Percentiles rank a stretch among this genome's conserved stretches.
Conservation (phyloP, 2,329 filamentous ascomycete genomes). For the Plenodomus lindquistii region DNA sequence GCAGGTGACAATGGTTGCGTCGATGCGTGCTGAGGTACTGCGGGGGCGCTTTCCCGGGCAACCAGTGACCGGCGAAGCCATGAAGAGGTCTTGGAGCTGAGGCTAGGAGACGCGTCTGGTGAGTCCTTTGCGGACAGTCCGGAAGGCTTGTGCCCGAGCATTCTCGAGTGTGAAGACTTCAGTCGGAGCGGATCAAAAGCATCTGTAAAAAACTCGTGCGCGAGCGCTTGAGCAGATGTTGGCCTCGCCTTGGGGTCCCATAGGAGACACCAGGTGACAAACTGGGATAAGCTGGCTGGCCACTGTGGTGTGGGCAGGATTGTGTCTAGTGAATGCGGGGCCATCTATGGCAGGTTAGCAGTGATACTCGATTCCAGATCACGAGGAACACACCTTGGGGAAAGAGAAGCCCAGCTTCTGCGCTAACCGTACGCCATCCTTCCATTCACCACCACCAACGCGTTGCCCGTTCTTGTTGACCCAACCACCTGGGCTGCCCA, state of each 20-base stretch:
- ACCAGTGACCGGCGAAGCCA: slow-evolving; percentile 98
- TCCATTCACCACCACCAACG: slow-evolving; percentile 96
- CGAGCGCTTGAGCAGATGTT: slow-evolving; percentile 90
- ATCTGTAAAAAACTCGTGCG: slow-evolving; percentile 92
- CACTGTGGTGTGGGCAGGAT: slow-evolving; percentile 89
- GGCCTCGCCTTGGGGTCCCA: slow-evolving; percentile 95
- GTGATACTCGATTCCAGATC: neutral
- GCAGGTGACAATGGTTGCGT: slow-evolving; percentile 48
- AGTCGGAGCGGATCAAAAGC: slow-evolving; percentile 88
- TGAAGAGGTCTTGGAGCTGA: slow-evolving; percentile 78
- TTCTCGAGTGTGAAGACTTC: slow-evolving; percentile 83
- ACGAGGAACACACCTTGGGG: slow-evolving; percentile 64
- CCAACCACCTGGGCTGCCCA: slow-evolving; percentile 98
- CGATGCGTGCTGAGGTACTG: slow-evolving; percentile 53
- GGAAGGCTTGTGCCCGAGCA: slow-evolving; percentile 88
- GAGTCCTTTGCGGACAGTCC: slow-evolving; percentile 69
- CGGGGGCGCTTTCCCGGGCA: slow-evolving; percentile 70
- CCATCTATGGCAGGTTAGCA: slow-evolving; percentile 69
- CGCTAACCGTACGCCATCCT: slow-evolving; percentile 87
- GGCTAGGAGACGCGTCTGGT: slow-evolving; percentile 60
- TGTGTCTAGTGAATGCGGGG: slow-evolving; percentile 92
- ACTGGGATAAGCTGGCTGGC: slow-evolving; percentile 84
- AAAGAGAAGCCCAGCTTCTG: slow-evolving; percentile 98
- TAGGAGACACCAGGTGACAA: slow-evolving; percentile 98
- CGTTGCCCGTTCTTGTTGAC: slow-evolving; percentile 86